Percentiles rank a stretch among this genome's conserved stretches.
phyloP scores from a whole-genome alignment of 192 early-diverging fungal species.

The Gonapodya prolifera region DNA sequence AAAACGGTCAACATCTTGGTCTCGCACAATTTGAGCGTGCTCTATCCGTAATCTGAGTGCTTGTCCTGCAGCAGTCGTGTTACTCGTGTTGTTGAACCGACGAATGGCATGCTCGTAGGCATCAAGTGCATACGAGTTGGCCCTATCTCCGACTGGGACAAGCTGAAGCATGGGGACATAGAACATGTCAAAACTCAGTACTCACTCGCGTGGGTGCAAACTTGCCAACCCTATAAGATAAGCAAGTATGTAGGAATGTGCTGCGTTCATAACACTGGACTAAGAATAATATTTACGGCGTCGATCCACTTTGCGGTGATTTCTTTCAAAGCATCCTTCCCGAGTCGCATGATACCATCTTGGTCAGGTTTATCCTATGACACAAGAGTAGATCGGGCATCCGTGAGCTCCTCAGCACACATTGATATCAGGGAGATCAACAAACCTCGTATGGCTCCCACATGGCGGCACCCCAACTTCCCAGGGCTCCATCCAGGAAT shows the following conservation, averaged over 20 bases:
- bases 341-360: conserved; percentile 19
- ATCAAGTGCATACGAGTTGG: conserved; percentile 34
- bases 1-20: conserved; percentile 29
- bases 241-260: neutral
- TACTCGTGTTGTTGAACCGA: neutral
- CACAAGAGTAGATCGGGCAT: neutral
- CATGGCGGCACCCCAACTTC: conserved; percentile 40
- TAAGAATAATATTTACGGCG: neutral
- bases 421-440: neutral
- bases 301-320: neutral
- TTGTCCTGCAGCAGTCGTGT: neutral
- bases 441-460: conserved; percentile 11
- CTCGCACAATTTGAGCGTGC: conserved; percentile 37
- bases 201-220: conserved; percentile 1
- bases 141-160: conserved; percentile 30
- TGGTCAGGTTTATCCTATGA: conserved; percentile 26
- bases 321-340: neutral
- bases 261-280: neutral
- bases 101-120: conserved; percentile 24
- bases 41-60: conserved; percentile 31
- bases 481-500: conserved; percentile 43
- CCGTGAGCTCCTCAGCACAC: no score
- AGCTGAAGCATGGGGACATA: conserved; percentile 38
- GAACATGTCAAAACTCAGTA: neutral
- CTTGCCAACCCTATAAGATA: conserved; percentile 3